Percentiles rank a stretch among this genome's conserved stretches.
Conservation (phyloP, 805 yeast species). For the Lipomyces sp. region DNA sequence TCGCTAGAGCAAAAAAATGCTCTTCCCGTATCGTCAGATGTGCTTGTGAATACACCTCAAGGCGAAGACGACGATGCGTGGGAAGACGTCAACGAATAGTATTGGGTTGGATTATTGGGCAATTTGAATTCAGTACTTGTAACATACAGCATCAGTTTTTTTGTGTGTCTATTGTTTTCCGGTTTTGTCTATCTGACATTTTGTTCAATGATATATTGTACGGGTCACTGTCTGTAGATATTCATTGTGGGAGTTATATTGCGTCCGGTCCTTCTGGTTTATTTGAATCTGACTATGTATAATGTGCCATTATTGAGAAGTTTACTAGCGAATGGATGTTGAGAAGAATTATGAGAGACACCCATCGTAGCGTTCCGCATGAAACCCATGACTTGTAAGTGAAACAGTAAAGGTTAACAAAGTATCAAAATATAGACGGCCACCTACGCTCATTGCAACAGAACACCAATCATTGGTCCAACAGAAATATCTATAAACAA, state of each 20-base stretch:
- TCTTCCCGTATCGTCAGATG: neutral
- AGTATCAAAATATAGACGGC: neutral
- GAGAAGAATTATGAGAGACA: neutral
- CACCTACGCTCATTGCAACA: neutral
- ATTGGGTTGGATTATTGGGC: neutral
- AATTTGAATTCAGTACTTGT: neutral
- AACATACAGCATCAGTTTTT: neutral
- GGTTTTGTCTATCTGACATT: neutral
- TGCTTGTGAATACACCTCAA: neutral
- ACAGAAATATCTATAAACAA: neutral
- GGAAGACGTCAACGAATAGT: constrained; percentile 29
- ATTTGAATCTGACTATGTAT: neutral
- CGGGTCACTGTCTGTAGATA: neutral
- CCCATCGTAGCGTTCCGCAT: neutral
- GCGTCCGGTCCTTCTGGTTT: neutral
- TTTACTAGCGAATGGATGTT: neutral
- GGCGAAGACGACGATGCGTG: constrained; percentile 43
- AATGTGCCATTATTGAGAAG: neutral
- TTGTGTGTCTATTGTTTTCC: neutral
- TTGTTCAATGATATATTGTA: neutral
- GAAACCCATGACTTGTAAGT: neutral
- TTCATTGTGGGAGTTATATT: neutral
- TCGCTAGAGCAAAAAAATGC: neutral
- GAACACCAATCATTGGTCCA: neutral
- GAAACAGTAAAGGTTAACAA: neutral